Evolutionary conservation across 768 basidiomycete genomes (phyloP), one percentile per base, ranked within the genome.

Genomic region (Hemileccinum impolitum): DNA sequence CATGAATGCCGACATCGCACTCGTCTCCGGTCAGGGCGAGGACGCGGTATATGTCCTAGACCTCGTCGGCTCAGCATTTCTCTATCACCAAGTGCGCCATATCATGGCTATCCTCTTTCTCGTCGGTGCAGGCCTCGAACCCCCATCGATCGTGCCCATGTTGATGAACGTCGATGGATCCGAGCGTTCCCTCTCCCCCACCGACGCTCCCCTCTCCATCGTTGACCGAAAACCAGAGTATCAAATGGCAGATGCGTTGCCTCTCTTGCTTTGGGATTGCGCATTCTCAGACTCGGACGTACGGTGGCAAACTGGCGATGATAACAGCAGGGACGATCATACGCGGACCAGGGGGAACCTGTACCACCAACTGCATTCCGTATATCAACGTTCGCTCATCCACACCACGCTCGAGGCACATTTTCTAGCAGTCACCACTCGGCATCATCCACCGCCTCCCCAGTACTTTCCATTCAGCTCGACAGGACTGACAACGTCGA

Each of bases 1-100:
- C 45, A 56, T 82, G 34, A 73, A 72, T 15, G 92, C 90, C 0
- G 77, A 80, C 25, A 81, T 94, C 39, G 70, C 72, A 11, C 75
- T 71, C 3, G 70, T 84, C 14, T 47, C 55, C 3, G 21, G 66
- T 47, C 4, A 56, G 55, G 35, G 70, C 60, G 28, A 72, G 80
- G 62, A 58, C n/a, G 47, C 50, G 1, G 6, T 67, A 26, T 82
- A 82, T 56, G 89, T 93, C 30, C 75, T 96, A 48, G 87, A 98
- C 66, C 82, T 97, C 34, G 71, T 86, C 19, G 94, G 94, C 0
- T 84, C 76, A 1, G 94, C 93, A 1, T 96, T 95, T 64, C 74
- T 98, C 36, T 97, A 94, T 69, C 92, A 98, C 68, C 94, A 96
- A 73, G 94, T 96, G 13, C 80, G 94, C 32, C 92, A 94, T 59